These are phyloP conservation scores for Bauhinia variegata DNA, from an alignment of 306 rosid species.

Conservation along the genomic window DNA sequence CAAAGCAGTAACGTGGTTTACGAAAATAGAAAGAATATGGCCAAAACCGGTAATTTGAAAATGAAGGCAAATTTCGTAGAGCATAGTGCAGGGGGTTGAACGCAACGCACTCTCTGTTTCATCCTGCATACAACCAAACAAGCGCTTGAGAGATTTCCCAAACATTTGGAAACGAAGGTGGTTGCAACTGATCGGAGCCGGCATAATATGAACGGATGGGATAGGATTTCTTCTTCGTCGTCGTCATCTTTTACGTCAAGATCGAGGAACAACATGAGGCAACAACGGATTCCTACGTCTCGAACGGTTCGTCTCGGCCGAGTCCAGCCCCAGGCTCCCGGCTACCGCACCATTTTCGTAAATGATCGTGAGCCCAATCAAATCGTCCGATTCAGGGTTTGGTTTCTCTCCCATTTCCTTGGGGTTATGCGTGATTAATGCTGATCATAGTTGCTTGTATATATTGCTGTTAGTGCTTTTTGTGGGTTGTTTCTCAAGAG, in stretches of 20 bases:
- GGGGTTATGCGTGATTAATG: background rate
- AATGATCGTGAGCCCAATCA: slow-evolving; percentile 82
- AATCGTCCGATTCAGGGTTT: slow-evolving; percentile 74
- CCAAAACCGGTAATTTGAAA: slow-evolving; percentile 2
- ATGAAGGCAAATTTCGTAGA: background rate
- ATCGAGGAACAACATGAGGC: slow-evolving; percentile 42
- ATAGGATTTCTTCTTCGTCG: slow-evolving; percentile 53
- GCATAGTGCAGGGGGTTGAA: slow-evolving; percentile 30
- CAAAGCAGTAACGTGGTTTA: too few relatives aligned
- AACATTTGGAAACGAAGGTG: background rate
- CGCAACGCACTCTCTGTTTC: slow-evolving; percentile 34
- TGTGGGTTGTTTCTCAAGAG: slow-evolving; percentile 6
- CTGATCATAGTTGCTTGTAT: background rate
- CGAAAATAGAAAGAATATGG: background rate
- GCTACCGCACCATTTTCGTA: slow-evolving; percentile 81
- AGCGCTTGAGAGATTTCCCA: slow-evolving; percentile 3
- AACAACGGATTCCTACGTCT: slow-evolving; percentile 48
- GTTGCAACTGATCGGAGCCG: background rate
- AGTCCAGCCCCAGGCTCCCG: slow-evolving; percentile 93
- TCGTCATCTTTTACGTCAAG: slow-evolving; percentile 50
- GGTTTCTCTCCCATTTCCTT: background rate
- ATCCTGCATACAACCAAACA: slow-evolving; percentile 16
- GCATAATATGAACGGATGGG: slow-evolving; percentile 72
- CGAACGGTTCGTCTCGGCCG: slow-evolving; percentile 82
- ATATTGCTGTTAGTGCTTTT: background rate